Base-by-base conservation (phyloP, 2,329 filamentous ascomycete species). In the Iodosphaeria phyllophila region DNA sequence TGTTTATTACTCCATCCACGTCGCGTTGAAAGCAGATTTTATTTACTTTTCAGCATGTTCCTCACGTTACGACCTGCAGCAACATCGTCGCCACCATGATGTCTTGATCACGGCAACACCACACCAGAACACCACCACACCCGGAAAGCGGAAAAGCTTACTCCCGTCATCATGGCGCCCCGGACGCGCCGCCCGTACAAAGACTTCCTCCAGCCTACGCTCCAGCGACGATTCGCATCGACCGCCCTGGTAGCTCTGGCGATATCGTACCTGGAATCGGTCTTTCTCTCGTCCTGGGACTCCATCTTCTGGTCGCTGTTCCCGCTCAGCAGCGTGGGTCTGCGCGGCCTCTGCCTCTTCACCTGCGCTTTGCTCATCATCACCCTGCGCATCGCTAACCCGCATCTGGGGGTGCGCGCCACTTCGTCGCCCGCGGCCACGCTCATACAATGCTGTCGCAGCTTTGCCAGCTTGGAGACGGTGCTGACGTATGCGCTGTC, bases 271-370 rank as follows among this genome's bases (percentile, higher is more conserved):
- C 27, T 66, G 18, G 67, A 80, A 42, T 66, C 82, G 24, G 51
- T 89, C 26, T 47, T 71, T 28, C 61, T 92, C 34, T 72, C 75
- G 11, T 58, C 62, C 33, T 79, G 71, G 58, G 61, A 63, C 37
- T 74, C 74, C 22, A 79, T 70, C 25, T 54, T 92, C 32, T 92
- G 82, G 83, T 59, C 72, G 38, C 86, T 79, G 76, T 82, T 92
- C 36, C 83, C 83, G 13, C 40, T 92, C 19, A 78, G 82, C 25
- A 60, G 62, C 28, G 68, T 75, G 22, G 82, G 79, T 30, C 48
- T 91, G 28, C 75, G 83, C 37, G 66, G 80, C 5, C 44, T 74
- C 10, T 60, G 82, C 32, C 64, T 93, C 34, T 86, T 84, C 52
- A 54, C 77, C 32, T 75, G 74, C 37, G 71, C 69, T 31, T 65